Evolutionary conservation across 2,329 filamentous ascomycete species (phyloP), one percentile per base, ranked within the genome.

Genomic region (Blastomyces silverae): DNA sequence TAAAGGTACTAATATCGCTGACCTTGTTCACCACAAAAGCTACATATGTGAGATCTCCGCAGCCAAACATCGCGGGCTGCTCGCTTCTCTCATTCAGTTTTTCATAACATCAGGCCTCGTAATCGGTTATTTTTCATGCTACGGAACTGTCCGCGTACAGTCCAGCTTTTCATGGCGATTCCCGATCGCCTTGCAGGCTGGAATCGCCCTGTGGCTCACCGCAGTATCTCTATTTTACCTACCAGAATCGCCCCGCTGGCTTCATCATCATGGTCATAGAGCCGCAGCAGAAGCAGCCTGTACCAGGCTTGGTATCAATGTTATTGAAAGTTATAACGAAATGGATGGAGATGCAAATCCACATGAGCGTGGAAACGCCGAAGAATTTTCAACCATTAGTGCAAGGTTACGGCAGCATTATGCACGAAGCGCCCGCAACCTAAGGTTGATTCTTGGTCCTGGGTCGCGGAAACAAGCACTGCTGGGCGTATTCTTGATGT

Each of bases 41-140:
- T 85, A 87, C 67, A 83, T 87, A 34, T 83, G 82, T 64, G 86
- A 88, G 71, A 85, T 88, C 20, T 82, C 85, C 0, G 85, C 85
- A 0, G 75, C 79, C 0, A 74, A 73, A 3, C 73, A 76, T 3
- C 75, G 85, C 37, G 85, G 84, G 0, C 75, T 79, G 0, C 70
- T 88, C 1, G 79, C 81, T 0, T 81, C 82, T 0, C 72, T 82
- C 3, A 82, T 84, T 0, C 84, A 87, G 67, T 76, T 86, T 60
- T 70, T 84, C 56, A 79, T 79, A 2, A 81, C 80, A 0, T 60
- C 80, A 1, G 85, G 83, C 0, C 72, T 87, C 2, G 81, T 81
- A 11, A 58, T 78, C 0, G 86, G 85, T 0, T 87, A 85, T 67
- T 88, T 88, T 68, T 80, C 79, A 11, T 86, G 84, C 71, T 87